A percentile compares a stretch with the other conserved stretches of the same genome.
phyloP scores from a whole-genome alignment of 257 asterid genomes.

The Knoxia roxburghii region DNA sequence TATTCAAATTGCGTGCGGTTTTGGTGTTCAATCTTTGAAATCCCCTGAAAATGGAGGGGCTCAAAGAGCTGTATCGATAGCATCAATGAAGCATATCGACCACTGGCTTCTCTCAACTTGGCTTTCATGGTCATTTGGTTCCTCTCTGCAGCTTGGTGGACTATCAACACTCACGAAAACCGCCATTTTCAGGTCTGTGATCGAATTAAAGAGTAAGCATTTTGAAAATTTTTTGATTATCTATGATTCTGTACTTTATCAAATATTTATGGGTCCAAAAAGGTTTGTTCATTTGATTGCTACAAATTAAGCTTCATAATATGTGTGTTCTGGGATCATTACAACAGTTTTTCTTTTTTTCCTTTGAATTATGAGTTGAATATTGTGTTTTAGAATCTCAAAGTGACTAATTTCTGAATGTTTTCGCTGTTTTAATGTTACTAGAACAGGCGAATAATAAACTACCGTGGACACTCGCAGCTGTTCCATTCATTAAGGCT shows the following conservation, averaged over 20 bases:
- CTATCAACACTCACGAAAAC: conserved; percentile 55
- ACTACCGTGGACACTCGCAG: conserved; percentile 76
- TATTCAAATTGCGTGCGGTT: background rate
- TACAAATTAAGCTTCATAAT: background rate
- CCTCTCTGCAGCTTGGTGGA: conserved; percentile 62
- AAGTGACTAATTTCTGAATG: conserved; percentile 6
- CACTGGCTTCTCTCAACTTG: conserved; percentile 55
- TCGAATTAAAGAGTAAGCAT: background rate
- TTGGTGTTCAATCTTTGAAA: background rate
- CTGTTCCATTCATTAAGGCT: conserved; percentile 74
- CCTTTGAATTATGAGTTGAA: background rate
- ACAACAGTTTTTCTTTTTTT: background rate
- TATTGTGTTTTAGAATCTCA: background rate
- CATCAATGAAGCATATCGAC: conserved; percentile 44
- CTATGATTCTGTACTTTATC: background rate
- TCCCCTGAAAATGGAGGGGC: conserved; percentile 29
- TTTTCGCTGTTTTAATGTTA: conserved; percentile 14
- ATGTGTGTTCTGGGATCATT: background rate
- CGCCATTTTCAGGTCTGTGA: conserved; percentile 69
- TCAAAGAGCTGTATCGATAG: conserved; percentile 20
- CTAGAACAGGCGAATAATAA: conserved; percentile 64
- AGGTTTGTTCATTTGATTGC: background rate
- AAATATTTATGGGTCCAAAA: background rate
- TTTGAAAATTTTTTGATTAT: background rate
- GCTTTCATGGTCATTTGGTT: conserved; percentile 56